Base-by-base conservation (phyloP, 805 yeast species). In the Starmerella vitae region DNA sequence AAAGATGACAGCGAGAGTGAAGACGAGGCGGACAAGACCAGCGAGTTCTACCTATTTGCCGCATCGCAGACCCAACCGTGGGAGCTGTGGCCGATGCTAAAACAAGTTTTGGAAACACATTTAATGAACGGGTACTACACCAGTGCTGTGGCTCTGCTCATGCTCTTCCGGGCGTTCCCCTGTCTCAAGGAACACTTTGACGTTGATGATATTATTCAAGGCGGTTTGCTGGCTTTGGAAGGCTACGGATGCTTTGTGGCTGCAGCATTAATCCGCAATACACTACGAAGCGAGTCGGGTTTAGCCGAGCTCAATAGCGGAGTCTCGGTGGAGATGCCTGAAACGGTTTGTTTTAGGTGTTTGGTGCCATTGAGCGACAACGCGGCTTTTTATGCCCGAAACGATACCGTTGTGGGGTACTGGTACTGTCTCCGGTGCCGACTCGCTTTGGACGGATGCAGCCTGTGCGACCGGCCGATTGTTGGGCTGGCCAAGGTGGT, bases 391-490 rank as follows among this genome's bases (percentile, higher is more conserved):
- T 42, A 47, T 30, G 44, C 46, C 12, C 36, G 52, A 0, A 59
- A 61, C 15, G 58, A 63, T 29, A 40, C 50, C 4, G 57, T 56
- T 26, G 71, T 74, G 51, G 94, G 93, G 1, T 76, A 68, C 49
- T 85, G 94, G 94, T 81, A 77, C 56, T 86, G 96, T 60, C 83
- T 75, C 38, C 66, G 65, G 18, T 86, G 96, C 56, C 60, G 66
- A 9, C 63, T 60, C 36, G 62, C 63, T 13, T 75, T 74, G 44
- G 76, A 74, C 42, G 68, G 74, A n/a, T 86, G 96, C 58, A 67
- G 76, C 20, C 71, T 76, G 44, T 86, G 96, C 57, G 68, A 77
- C 45, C 78, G 71, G 52, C 83, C 93, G 0, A 65, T 86, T 51
- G 72, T 71, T 47, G 93, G 93, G 1, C 63, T 80, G 40, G 68